Conservation (phyloP, 2,329 filamentous ascomycete genomes). For the Exophiala aquamarina region DNA sequence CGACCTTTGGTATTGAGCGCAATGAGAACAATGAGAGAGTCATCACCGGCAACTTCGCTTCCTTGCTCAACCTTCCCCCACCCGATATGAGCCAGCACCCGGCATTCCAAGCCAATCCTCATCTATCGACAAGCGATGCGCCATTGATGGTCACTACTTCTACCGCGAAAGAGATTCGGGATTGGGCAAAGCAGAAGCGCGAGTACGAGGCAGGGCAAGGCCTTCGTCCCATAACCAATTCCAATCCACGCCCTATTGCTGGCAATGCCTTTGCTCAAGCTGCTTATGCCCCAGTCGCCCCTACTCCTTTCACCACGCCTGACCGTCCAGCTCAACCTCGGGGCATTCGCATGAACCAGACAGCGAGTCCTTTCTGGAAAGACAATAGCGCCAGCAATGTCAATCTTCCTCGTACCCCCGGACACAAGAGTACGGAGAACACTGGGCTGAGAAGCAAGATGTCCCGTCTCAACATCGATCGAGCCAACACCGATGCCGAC, state of each 20-base stretch:
- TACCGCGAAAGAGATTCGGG: constrained; percentile 17
- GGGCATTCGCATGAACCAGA: too few species aligned
- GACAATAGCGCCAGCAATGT: neutral
- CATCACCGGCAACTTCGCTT: constrained; percentile 16
- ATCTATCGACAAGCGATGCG: constrained; percentile 15
- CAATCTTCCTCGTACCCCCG: neutral
- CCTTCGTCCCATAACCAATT: neutral
- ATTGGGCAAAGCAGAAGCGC: constrained; percentile 14
- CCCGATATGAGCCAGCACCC: constrained; percentile 26
- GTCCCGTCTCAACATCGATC: constrained; percentile 10
- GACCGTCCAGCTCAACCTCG: neutral
- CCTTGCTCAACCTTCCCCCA: constrained; percentile 17
- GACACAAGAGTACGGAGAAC: constrained; percentile 8
- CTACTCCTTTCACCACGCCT: neutral
- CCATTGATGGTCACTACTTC: constrained; percentile 24
- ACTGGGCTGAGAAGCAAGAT: constrained; percentile 8
- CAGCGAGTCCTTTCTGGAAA: too few species aligned
- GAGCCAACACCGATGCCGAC: constrained; percentile 9
- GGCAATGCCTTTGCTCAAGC: neutral
- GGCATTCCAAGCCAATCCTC: constrained; percentile 15
- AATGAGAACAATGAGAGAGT: constrained; percentile 2
- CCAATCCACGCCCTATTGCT: neutral
- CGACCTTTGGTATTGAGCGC: neutral
- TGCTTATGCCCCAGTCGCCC: too few species aligned
- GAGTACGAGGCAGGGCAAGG: constrained; percentile 11